A percentile compares a stretch with the other conserved stretches of the same genome.
Conservation (phyloP, 2,329 filamentous ascomycete genomes). For the Phyllosticta capitalensis region DNA sequence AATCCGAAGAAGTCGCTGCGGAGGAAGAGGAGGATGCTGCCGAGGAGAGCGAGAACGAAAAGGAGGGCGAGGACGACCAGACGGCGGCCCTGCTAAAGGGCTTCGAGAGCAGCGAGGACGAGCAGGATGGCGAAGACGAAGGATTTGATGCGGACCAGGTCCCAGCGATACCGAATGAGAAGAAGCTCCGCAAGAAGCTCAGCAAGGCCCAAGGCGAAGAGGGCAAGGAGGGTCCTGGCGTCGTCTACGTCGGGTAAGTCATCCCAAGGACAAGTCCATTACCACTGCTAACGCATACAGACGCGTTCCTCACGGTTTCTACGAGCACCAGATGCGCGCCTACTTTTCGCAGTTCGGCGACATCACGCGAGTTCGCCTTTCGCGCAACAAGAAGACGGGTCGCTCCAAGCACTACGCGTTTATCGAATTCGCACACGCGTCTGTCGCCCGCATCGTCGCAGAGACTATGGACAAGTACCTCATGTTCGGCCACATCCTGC, state of each 20-base stretch:
- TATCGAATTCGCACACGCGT: slow-evolving; percentile 68
- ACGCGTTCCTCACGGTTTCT: slow-evolving; percentile 90
- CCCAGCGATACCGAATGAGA: slow-evolving; percentile 23
- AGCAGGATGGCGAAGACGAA: slow-evolving; percentile 30
- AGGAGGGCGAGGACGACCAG: slow-evolving; percentile 34
- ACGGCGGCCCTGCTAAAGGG: slow-evolving; percentile 43
- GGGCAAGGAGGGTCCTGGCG: slow-evolving; percentile 53
- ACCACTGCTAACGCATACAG: slow-evolving; percentile 23
- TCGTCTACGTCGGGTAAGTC: slow-evolving; percentile 69
- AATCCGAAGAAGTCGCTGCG: not conserved
- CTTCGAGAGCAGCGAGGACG: slow-evolving; percentile 39
- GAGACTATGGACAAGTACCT: slow-evolving; percentile 98
- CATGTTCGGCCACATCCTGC: slow-evolving; percentile 86
- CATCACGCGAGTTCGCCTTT: slow-evolving; percentile 69
- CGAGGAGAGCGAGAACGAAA: slow-evolving; percentile 20
- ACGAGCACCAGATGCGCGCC: slow-evolving; percentile 85
- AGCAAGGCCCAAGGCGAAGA: slow-evolving; percentile 39
- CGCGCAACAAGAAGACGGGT: slow-evolving; percentile 85
- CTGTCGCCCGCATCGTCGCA: slow-evolving; percentile 83
- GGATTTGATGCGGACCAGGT: slow-evolving; percentile 29
- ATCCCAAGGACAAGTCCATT: not conserved
- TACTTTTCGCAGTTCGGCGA: slow-evolving; percentile 92
- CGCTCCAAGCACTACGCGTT: slow-evolving; percentile 91
- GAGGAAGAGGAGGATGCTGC: slow-evolving; percentile 13
- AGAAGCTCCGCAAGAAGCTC: slow-evolving; percentile 32